Percentiles rank a stretch among this genome's conserved stretches.
Conservation (phyloP, 108 stramenopile species). For the Discostella stelligeroides region DNA sequence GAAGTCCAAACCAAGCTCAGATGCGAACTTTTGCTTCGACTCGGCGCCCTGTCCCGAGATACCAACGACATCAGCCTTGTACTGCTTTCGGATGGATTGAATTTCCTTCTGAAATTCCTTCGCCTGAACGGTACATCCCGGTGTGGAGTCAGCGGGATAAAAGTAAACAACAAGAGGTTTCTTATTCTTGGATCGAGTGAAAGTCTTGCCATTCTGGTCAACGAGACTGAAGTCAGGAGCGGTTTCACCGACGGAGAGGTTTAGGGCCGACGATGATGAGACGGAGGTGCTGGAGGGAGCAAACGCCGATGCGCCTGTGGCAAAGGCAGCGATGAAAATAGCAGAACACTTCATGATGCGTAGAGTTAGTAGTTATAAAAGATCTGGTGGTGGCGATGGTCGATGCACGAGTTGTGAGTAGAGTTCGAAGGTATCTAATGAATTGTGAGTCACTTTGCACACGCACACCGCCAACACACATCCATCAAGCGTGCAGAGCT, state of each 20-base stretch:
- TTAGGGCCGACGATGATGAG: slow-evolving; percentile 40
- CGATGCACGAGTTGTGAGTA: background rate
- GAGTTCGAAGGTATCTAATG: too few species aligned
- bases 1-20: slow-evolving; percentile 71
- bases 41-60: slow-evolving; percentile 78
- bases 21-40: slow-evolving; percentile 81
- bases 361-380: background rate
- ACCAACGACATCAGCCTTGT: slow-evolving; percentile 80
- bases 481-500: too few species aligned
- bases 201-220: slow-evolving; percentile 83
- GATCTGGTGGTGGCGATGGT: background rate
- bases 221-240: slow-evolving; percentile 80
- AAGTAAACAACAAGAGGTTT: slow-evolving; percentile 87
- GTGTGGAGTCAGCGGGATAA: slow-evolving; percentile 80
- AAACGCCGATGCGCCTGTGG: slow-evolving; percentile 56
- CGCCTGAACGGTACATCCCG: slow-evolving; percentile 84
- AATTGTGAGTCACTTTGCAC: too few species aligned
- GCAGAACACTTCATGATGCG: slow-evolving; percentile 43
- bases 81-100: slow-evolving; percentile 69
- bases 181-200: slow-evolving; percentile 70
- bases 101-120: slow-evolving; percentile 68
- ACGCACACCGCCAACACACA: too few species aligned
- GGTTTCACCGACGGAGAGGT: slow-evolving; percentile 71
- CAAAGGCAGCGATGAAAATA: slow-evolving; percentile 38
- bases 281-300: slow-evolving; percentile 44